Evolutionary conservation across 106 monocot genomes (phyloP).

Genomic region (Ottelia alismoides): DNA sequence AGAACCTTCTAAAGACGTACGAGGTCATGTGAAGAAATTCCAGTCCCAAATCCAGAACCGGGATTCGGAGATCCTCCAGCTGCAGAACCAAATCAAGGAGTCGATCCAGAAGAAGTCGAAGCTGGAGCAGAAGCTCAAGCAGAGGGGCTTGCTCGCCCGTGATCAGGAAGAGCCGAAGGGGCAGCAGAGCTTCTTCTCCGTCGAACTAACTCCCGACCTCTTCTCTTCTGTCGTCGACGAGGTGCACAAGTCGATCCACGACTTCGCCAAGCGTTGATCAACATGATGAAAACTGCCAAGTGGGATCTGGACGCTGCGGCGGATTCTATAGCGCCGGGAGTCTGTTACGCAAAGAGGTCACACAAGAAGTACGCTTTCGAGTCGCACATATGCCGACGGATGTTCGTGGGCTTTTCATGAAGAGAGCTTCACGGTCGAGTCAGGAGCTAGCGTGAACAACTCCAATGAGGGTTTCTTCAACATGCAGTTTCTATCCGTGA

Average conservation of each 20-base stretch:
- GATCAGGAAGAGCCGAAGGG: conserved; percentile 31
- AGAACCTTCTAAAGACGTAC: conserved; percentile 64
- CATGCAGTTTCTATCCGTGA: conserved; percentile 45
- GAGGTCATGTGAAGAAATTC: conserved; percentile 81
- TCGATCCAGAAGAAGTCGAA: conserved; percentile 64
- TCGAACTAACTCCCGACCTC: conserved; percentile 51
- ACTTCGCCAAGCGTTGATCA: conserved; percentile 65
- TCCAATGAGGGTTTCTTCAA: conserved; percentile 46
- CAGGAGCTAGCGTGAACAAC: conserved; percentile 4
- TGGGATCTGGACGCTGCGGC: conserved; percentile 89
- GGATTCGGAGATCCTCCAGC: conserved; percentile 60
- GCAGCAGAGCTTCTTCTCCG: conserved; percentile 32
- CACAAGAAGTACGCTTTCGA: conserved; percentile 96
- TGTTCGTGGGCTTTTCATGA: conserved; percentile 59
- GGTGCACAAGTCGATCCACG: conserved; percentile 61
- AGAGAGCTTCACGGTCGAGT: conserved; percentile 40
- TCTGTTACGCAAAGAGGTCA: conserved; percentile 46
- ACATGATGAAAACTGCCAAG: conserved; percentile 75
- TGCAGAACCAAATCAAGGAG: conserved; percentile 75
- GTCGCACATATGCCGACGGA: conserved; percentile 46
- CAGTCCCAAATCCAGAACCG: conserved; percentile 87
- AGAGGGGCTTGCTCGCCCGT: conserved; percentile 42
- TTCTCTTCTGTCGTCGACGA: conserved; percentile 36
- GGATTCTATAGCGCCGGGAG: conserved; percentile 35
- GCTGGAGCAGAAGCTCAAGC: conserved; percentile 57